Evolutionary conservation across 441 rosid species (phyloP), one percentile per base, ranked within the genome.

Genomic region (Eutrema salsugineum): DNA sequence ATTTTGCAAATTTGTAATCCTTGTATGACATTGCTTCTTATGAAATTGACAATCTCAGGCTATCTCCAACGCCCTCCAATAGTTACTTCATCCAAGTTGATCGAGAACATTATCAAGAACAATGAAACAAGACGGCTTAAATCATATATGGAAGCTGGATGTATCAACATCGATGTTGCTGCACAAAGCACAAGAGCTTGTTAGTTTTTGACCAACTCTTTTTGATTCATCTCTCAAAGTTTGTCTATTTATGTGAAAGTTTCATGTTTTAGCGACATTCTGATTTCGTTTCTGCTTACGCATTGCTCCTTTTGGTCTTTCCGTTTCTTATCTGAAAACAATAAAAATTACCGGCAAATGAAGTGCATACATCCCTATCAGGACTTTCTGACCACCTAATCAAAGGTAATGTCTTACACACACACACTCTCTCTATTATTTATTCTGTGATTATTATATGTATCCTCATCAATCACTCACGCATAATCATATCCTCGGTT

Each of bases 21-120:
- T 68, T 49, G 8, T 58, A 14, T 66, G 49, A 59, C 49, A 43
- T 5, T 39, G 14, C 15, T 61, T 73, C 42, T 61, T 62, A 38
- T 55, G 65, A 12, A 8, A 11, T 53, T 53, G 67, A 11, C 57
- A 22, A 8, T 1, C 73, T 39, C 73, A 90, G 98, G 83, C 72
- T 84, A 81, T 60, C 88, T 91, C 40, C 83, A 79, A 61, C 85
- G 90, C 40, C 87, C 96, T 72, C 83, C 94, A 2, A 72, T 94
- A 5, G 63, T 72, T 24, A 69, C 22, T 62, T 70, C 80, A n/a
- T 88, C 98, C 20, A 79, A 76, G 67, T 63, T 90, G 80, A 68
- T 88, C 11, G 73, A 79, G 57, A 88, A 73, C 39, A 73, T 94
- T 56, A 54, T 88, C 17, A 83, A 80, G 75, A 80, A 81, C 8